phyloP scores from a whole-genome alignment of 441 rosid genomes.

The Croton setiger region DNA sequence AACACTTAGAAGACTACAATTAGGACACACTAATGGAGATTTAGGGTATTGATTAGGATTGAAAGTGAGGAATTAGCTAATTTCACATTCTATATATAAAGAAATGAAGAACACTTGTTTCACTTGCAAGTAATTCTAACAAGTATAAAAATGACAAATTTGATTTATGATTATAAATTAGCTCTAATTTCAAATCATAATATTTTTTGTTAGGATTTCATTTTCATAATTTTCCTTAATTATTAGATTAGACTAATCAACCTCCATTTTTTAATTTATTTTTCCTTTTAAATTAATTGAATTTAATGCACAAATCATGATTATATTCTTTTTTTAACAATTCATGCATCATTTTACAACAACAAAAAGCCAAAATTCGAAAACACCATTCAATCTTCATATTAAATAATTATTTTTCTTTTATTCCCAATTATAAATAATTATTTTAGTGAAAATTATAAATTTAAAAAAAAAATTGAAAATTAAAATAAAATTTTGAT shows the following conservation, averaged over 20 bases:
- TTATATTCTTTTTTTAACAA: not conserved
- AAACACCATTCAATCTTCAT: too few relatives aligned
- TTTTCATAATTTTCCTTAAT: constrained; percentile 10
- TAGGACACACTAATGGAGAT: not conserved
- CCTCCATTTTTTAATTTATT: not conserved
- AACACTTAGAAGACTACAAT: not conserved
- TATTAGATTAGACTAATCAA: constrained; percentile 14
- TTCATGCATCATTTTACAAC: not conserved
- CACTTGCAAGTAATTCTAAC: constrained; percentile 3
- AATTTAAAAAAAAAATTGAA: too few relatives aligned
- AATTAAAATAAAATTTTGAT: too few relatives aligned
- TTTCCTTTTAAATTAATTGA: not conserved
- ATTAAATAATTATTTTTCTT: too few relatives aligned
- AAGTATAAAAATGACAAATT: not conserved
- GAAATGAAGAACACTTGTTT: not conserved
- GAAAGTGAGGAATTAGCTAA: not conserved
- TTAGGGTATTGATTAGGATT: not conserved
- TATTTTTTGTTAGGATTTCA: constrained; percentile 22
- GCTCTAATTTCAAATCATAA: not conserved
- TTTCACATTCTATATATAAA: not conserved
- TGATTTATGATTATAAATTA: not conserved
- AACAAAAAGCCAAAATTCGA: not conserved
- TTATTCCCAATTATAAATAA: too few relatives aligned
- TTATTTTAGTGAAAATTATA: too few relatives aligned
- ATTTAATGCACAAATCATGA: not conserved